phyloP scores from a whole-genome alignment of 2,329 filamentous ascomycete genomes.

The Penicillium sclerotiorum region DNA sequence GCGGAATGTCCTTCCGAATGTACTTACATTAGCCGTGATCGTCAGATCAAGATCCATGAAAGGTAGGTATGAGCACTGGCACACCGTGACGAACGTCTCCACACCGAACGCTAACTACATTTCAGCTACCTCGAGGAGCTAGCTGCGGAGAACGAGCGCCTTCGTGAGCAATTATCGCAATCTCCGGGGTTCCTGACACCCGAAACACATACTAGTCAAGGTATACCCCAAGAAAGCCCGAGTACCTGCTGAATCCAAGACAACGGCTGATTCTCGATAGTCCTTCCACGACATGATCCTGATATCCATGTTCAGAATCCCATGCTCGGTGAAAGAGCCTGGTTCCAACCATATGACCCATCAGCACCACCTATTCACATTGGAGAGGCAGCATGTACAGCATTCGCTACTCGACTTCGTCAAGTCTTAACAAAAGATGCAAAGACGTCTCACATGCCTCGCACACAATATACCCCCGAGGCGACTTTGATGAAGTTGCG shows the following conservation, averaged over 20 bases:
- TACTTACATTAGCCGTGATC: constrained; percentile 21
- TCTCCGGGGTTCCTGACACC: constrained; percentile 6
- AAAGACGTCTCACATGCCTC: constrained; percentile 25
- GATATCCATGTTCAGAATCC: constrained; percentile 21
- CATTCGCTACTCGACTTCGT: constrained; percentile 36
- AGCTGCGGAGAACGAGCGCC: constrained; percentile 22
- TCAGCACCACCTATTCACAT: constrained; percentile 31
- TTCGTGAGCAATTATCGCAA: constrained; percentile 16
- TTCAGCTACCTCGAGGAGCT: constrained; percentile 29
- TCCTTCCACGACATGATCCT: background rate
- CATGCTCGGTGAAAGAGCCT: constrained; percentile 29
- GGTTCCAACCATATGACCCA: constrained; percentile 32
- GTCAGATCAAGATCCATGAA: constrained; percentile 21
- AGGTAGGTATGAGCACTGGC: constrained; percentile 13
- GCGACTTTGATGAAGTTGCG: constrained; percentile 15
- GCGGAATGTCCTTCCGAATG: constrained; percentile 14
- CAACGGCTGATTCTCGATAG: background rate
- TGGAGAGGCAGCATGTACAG: constrained; percentile 37
- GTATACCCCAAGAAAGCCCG: too few species aligned
- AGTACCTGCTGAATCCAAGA: background rate
- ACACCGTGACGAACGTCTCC: background rate
- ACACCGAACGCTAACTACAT: background rate
- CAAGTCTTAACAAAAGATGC: constrained; percentile 26
- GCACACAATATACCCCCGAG: constrained; percentile 28
- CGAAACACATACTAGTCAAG: background rate